Evolutionary conservation across 176 grass and related monocot species (phyloP), one percentile per base, ranked within the genome.

Genomic region (Lolium perenne): DNA sequence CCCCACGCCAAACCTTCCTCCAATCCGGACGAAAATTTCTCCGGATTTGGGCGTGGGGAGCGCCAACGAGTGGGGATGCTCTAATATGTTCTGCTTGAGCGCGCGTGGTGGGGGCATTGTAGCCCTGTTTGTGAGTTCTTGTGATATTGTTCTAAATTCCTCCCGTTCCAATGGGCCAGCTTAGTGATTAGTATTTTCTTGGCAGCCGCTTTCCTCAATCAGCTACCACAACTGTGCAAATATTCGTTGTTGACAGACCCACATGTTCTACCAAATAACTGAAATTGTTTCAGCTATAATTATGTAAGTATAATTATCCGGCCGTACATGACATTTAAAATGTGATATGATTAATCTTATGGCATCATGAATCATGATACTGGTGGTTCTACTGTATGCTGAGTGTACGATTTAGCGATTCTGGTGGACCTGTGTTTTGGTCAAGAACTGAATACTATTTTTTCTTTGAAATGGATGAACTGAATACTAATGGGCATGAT

Each of bases 401-500:
- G 65, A 25, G 20, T 43, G 22, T 71, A 55, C 22, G 13, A 35
- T 35, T n/a, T 26, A 7, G 1, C 23, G 20, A 62, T 49, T 84
- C 59, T 5, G 16, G 61, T 49, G 55, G 47, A 57, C 16, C 60
- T 48, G 14, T 84, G 14, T 35, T 25, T 20, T 15, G 38, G 46
- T 10, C 46, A 47, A 45, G 41, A 45, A 45, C 7, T 45, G 7
- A 45, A 45, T 8, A 45, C 41, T 45, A 45, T 35, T 7, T 35
- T 7, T 35, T 35, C 32, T 35, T 35, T 35, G 1, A 35, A 35
- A 35, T 35, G 32, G 32, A 35, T 47, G 46, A 10, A 47, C 46
- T 63, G 57, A 32, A 83, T 17, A 64, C 26, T 66, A 58, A 29
- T 22, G 1, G 18, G 69, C 20, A 75, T 29, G 76, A 61, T 87